phyloP scores from a whole-genome alignment of 768 basidiomycete genomes.

The Boletus barrowsii region DNA sequence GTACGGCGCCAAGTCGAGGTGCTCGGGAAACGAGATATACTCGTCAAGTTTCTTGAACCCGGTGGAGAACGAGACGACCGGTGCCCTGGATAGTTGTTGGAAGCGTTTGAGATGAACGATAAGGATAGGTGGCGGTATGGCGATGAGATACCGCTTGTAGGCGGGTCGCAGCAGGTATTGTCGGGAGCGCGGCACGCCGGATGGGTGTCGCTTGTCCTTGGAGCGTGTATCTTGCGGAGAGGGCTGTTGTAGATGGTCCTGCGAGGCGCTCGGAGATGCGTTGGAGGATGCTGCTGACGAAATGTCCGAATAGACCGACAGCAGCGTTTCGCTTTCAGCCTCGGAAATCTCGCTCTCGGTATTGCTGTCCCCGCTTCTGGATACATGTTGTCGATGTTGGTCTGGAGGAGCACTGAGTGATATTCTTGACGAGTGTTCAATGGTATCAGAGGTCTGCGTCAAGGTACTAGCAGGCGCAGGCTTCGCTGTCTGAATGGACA shows the following conservation, averaged over 20 bases:
- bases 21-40: conserved; percentile 85
- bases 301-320: conserved; percentile 32
- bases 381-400: conserved; percentile 15
- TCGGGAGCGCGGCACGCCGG: conserved; percentile 38
- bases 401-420: conserved; percentile 32
- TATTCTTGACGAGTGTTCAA: conserved; percentile 22
- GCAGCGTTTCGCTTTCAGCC: conserved; percentile 32
- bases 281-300: conserved; percentile 33
- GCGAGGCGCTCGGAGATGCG: conserved; percentile 31
- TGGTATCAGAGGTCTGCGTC: conserved; percentile 7
- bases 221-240: conserved; percentile 23
- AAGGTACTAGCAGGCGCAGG: conserved; percentile 11
- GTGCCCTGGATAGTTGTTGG: conserved; percentile 73
- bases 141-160: conserved; percentile 93
- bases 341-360: conserved; percentile 34
- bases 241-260: conserved; percentile 21
- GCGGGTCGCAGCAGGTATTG: conserved; percentile 79
- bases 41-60: conserved; percentile 91
- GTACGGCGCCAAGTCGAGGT: conserved; percentile 81
- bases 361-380: conserved; percentile 24
- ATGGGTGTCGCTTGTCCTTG: conserved; percentile 33
- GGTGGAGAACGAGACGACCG: conserved; percentile 59
- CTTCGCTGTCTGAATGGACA: conserved; percentile 18
- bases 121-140: conserved; percentile 79
- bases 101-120: conserved; percentile 94